phyloP scores from a whole-genome alignment of 2,329 filamentous ascomycete genomes.

The Coccinonectria pachysandricola region DNA sequence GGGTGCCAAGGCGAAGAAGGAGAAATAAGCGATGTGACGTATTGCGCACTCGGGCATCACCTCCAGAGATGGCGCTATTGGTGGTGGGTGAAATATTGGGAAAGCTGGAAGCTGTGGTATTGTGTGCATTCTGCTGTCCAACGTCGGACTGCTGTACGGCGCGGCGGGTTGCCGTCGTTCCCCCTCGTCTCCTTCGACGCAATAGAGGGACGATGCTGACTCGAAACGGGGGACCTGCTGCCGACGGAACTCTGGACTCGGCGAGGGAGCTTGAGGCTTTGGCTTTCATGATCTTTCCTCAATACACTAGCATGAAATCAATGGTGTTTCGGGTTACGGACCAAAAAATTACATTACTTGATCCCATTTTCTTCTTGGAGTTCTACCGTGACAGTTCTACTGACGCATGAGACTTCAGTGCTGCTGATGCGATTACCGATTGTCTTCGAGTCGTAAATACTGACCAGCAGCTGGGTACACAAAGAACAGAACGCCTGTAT shows the following conservation, averaged over 20 bases:
- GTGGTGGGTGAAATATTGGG: too few relatives aligned
- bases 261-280: conserved; percentile 17
- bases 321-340: conserved; percentile 32
- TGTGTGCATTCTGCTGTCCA: too few relatives aligned
- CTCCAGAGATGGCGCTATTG: too few relatives aligned
- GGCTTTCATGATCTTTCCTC: conserved; percentile 22
- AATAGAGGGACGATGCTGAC: conserved; percentile 18
- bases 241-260: conserved; percentile 22
- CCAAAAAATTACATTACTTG: conserved; percentile 20
- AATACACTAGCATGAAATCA: conserved; percentile 33
- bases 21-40: conserved; percentile 53
- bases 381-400: too few relatives aligned
- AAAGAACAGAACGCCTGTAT: conserved; percentile 3
- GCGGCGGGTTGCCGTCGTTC: too few relatives aligned
- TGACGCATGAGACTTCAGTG: too few relatives aligned
- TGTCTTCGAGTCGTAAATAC: conserved; percentile 2
- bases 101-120: too few relatives aligned
- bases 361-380: too few relatives aligned
- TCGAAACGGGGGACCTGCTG: conserved; percentile 18
- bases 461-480: conserved; percentile 5
- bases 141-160: too few relatives aligned
- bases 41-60: conserved; percentile 21
- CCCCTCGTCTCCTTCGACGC: too few relatives aligned
- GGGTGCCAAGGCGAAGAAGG: conserved; percentile 91
- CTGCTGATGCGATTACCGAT: too few relatives aligned